phyloP scores from a whole-genome alignment of 495 filamentous ascomycete genomes.

The Neurospora sp. region DNA sequence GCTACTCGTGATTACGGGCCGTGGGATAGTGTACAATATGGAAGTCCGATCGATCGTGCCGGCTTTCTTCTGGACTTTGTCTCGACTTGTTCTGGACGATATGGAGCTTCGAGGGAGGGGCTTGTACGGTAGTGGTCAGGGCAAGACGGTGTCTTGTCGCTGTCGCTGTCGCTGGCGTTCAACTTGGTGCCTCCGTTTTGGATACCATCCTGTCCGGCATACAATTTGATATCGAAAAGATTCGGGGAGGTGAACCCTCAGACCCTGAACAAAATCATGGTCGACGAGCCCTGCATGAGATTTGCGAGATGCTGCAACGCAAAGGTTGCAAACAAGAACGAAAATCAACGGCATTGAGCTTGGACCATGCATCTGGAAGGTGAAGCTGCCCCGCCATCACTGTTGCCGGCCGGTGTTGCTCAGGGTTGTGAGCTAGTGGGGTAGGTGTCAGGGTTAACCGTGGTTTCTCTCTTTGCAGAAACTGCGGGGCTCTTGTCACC shows the following conservation, averaged over 20 bases:
- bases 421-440: not conserved
- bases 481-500: not conserved
- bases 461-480: not conserved
- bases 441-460: not conserved
- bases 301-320: not conserved
- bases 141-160: not conserved
- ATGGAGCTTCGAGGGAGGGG: not conserved
- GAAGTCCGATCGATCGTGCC: not conserved
- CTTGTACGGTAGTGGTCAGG: not conserved
- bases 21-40: not conserved
- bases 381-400: not conserved
- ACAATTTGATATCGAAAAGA: not conserved
- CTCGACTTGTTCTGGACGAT: not conserved
- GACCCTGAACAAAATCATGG: not conserved
- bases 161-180: not conserved
- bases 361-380: not conserved
- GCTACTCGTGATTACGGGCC: not conserved
- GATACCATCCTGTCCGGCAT: not conserved
- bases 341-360: not conserved
- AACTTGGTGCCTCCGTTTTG: not conserved
- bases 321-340: not conserved
- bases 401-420: not conserved
- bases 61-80: not conserved
- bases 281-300: not conserved
- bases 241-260: not conserved